Conservation (phyloP, 2,329 filamentous ascomycete species). For the Ophiosphaerella korrae region DNA sequence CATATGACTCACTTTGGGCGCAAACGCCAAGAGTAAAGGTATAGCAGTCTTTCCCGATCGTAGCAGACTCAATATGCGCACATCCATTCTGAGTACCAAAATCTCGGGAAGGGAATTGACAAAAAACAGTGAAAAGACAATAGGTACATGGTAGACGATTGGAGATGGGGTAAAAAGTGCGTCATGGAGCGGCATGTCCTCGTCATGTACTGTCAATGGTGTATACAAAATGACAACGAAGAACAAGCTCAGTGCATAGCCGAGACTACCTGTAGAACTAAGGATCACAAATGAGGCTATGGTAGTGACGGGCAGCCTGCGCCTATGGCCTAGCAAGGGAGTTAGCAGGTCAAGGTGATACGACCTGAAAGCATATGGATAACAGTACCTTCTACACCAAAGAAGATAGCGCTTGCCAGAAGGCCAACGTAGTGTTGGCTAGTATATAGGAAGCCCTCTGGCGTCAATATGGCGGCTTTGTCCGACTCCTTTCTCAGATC, state of each 20-base stretch:
- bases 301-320: slow-evolving; percentile 56
- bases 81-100: slow-evolving; percentile 25
- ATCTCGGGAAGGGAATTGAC: slow-evolving; percentile 48
- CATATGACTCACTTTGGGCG: slow-evolving; percentile 29
- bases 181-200: slow-evolving; percentile 33
- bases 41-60: slow-evolving; percentile 28
- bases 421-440: slow-evolving; percentile 64
- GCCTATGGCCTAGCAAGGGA: slow-evolving; percentile 51
- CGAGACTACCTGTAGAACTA: slow-evolving; percentile 64
- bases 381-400: slow-evolving; percentile 62
- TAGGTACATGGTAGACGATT: slow-evolving; percentile 46
- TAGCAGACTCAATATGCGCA: slow-evolving; percentile 26
- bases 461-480: slow-evolving; percentile 60
- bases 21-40: slow-evolving; percentile 46
- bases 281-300: slow-evolving; percentile 63
- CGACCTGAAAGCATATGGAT: background rate
- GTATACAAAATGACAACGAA: slow-evolving; percentile 64
- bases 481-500: slow-evolving; percentile 59
- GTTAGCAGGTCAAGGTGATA: slow-evolving; percentile 1
- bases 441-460: slow-evolving; percentile 66
- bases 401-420: slow-evolving; percentile 61
- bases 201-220: slow-evolving; percentile 54
- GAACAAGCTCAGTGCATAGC: slow-evolving; percentile 68
- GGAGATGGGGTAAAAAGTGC: slow-evolving; percentile 43
- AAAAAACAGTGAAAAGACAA: slow-evolving; percentile 54